A percentile compares a stretch with the other conserved stretches of the same genome.
Conservation (phyloP, 495 filamentous ascomycete genomes). For the Lasiosphaeris hirsuta region DNA sequence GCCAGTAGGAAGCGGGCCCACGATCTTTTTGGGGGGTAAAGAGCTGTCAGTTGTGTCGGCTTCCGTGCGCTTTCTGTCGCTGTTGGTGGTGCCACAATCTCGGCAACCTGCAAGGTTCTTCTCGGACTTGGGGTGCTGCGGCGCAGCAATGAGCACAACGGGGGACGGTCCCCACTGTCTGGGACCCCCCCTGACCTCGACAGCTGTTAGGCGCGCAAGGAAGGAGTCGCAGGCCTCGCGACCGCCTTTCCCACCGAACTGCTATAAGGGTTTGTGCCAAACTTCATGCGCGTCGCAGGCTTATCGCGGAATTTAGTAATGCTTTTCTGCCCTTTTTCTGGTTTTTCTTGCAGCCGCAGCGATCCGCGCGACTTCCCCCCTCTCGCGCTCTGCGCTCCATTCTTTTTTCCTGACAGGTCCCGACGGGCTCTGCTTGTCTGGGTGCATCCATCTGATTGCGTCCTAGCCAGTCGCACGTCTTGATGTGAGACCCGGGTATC, state of each 20-base stretch:
- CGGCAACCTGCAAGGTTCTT: constrained; percentile 22
- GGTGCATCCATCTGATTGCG: too few species aligned
- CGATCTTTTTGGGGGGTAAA: background rate
- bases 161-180: background rate
- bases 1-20: background rate
- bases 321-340: constrained; percentile 10
- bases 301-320: constrained; percentile 11
- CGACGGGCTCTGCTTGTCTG: too few species aligned
- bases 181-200: background rate
- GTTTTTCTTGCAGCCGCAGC: background rate
- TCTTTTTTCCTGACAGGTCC: background rate
- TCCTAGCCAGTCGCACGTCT: too few species aligned
- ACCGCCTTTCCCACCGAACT: constrained; percentile 13
- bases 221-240: background rate
- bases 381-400: background rate
- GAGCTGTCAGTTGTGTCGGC: background rate
- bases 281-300: constrained; percentile 7
- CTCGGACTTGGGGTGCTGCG: constrained; percentile 1
- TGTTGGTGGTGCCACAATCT: constrained; percentile 4
- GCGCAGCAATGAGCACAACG: constrained; percentile 13
- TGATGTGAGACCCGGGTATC: too few species aligned
- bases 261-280: constrained; percentile 14
- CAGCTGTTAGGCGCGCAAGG: background rate
- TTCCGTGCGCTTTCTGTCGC: too few species aligned
- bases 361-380: background rate